phyloP scores from a whole-genome alignment of 2,329 filamentous ascomycete species.

The Neopestalotiopsis sp. region DNA sequence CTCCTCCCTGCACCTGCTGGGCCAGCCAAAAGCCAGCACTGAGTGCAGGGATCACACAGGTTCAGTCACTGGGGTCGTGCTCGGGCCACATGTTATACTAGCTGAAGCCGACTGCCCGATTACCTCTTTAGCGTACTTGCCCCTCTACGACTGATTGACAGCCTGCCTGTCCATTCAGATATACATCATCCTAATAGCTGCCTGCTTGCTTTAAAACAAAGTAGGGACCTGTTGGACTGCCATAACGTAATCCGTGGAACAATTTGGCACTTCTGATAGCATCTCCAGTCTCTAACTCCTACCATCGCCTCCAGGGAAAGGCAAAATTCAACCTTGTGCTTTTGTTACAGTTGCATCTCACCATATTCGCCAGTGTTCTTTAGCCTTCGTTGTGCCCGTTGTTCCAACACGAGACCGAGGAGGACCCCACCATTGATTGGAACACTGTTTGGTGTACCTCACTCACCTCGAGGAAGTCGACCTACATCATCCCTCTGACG shows the following conservation, averaged over 20 bases:
- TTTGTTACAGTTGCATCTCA: not conserved
- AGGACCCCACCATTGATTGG: not conserved
- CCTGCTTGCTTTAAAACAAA: not conserved
- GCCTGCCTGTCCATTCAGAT: not conserved
- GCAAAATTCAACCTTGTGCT: not conserved
- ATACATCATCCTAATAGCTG: constrained; percentile 9
- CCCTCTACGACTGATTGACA: not conserved
- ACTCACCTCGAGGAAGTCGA: not conserved
- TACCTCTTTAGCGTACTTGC: constrained; percentile 8
- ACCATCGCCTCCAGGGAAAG: too few species aligned
- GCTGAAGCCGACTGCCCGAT: not conserved
- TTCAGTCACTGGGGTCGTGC: not conserved
- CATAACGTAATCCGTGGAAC: constrained; percentile 16
- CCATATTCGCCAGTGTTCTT: not conserved
- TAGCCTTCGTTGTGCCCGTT: not conserved
- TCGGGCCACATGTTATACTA: not conserved
- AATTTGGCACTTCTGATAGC: constrained; percentile 1
- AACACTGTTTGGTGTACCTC: not conserved
- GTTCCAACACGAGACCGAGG: not conserved
- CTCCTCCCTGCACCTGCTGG: not conserved
- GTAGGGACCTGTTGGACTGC: not conserved
- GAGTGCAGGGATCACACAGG: constrained; percentile 12
- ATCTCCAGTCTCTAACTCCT: not conserved
- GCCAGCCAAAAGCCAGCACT: too few species aligned
- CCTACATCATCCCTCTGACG: not conserved